Evolutionary conservation across 495 filamentous ascomycete genomes (phyloP).

Genomic region (Oleoguttula mirabilis): DNA sequence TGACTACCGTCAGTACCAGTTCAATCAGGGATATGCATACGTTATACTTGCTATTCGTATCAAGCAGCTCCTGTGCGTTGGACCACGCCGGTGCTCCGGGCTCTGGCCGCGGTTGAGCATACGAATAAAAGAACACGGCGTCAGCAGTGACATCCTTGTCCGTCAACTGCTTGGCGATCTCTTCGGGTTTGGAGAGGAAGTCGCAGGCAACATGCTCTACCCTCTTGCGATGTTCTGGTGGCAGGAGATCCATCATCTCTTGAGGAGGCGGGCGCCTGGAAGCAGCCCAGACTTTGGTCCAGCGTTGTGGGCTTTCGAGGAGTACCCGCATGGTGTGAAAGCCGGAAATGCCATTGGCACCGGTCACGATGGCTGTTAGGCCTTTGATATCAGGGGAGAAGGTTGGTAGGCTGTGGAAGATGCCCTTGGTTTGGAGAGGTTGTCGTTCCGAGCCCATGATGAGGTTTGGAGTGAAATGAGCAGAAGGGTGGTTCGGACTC

Average conservation of each 20-base stretch:
- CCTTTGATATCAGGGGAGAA: conserved; percentile 30
- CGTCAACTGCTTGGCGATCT: conserved; percentile 30
- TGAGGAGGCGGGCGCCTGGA: conserved; percentile 32
- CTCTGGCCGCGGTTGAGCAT: conserved; percentile 37
- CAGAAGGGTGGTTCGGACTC: too few species aligned
- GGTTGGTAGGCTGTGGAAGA: conserved; percentile 36
- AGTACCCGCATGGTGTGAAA: conserved; percentile 38
- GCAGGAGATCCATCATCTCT: conserved; percentile 19
- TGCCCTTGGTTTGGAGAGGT: conserved; percentile 30
- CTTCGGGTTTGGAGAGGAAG: conserved; percentile 31
- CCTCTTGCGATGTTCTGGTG: conserved; percentile 22
- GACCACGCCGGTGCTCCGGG: conserved; percentile 34
- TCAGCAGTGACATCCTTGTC: conserved; percentile 30
- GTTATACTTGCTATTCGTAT: conserved; percentile 25
- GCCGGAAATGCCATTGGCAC: conserved; percentile 43
- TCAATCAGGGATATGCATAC: conserved; percentile 12
- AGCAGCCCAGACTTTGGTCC: conserved; percentile 41
- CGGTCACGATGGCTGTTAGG: conserved; percentile 41
- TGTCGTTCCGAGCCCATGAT: conserved; percentile 9
- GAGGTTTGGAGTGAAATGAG: too few species aligned
- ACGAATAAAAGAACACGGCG: conserved; percentile 44
- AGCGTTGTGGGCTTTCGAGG: conserved; percentile 32
- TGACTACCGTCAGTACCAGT: not conserved
- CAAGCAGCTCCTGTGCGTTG: conserved; percentile 36
- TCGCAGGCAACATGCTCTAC: conserved; percentile 39